Evolutionary conservation across 768 basidiomycete species (phyloP).

Genomic region (Clathrus columnatus): DNA sequence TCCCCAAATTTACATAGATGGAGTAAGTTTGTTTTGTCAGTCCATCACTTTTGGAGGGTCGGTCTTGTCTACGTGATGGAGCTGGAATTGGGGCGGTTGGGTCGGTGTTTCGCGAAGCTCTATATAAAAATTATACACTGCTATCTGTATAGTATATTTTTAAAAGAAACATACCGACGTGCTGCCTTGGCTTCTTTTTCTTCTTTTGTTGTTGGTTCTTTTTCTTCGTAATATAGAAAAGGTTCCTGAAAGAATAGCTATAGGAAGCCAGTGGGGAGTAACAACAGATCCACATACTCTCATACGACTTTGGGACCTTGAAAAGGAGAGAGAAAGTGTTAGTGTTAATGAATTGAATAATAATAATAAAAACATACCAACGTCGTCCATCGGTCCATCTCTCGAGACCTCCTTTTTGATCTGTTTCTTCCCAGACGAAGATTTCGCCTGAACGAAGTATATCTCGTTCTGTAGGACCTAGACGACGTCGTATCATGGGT

Average conservation of each 20-base stretch:
- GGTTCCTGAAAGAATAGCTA: conserved; percentile 42
- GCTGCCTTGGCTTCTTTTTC: conserved; percentile 74
- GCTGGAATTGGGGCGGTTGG: conserved; percentile 49
- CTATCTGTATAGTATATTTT: conserved; percentile 4
- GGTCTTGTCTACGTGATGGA: conserved; percentile 53
- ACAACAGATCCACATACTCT: conserved; percentile 30
- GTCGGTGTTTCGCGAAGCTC: conserved; percentile 53
- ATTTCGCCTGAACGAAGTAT: conserved; percentile 64
- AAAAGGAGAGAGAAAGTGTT: not conserved
- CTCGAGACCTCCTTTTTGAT: conserved; percentile 59
- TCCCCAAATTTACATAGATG: conserved; percentile 57
- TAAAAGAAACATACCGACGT: conserved; percentile 40
- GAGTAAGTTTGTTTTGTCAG: conserved; percentile 83
- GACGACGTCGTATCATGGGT: conserved; percentile 61
- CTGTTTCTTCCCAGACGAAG: conserved; percentile 83
- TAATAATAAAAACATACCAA: conserved; percentile 40
- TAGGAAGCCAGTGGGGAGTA: not conserved
- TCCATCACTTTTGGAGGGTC: conserved; percentile 72
- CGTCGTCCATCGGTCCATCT: conserved; percentile 78
- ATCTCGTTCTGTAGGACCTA: conserved; percentile 63
- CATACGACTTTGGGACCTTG: conserved; percentile 81
- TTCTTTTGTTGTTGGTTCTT: conserved; percentile 71
- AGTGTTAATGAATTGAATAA: not conserved
- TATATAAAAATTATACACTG: conserved; percentile 22
- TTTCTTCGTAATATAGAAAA: conserved; percentile 78